These are phyloP conservation scores for Phytophthora ohioensis DNA, from an alignment of 352 stramenopile genomes.

Conservation along the genomic window DNA sequence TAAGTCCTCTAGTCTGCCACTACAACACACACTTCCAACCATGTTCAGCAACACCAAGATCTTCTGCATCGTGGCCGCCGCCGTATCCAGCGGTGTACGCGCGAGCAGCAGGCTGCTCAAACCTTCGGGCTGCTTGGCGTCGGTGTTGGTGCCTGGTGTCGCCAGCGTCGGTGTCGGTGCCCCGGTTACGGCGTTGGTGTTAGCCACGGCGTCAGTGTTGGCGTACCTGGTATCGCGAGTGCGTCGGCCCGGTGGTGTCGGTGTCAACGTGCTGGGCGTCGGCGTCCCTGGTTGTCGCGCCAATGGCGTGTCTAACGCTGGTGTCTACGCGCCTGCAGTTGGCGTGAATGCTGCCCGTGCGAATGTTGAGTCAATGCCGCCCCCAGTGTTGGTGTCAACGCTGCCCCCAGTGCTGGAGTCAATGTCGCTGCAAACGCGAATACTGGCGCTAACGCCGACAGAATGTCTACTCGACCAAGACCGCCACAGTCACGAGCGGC, in stretches of 20 bases:
- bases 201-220: slow-evolving; percentile 1
- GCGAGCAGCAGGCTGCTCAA: slow-evolving; percentile 9
- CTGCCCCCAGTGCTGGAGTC: background rate
- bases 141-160: slow-evolving; percentile 13
- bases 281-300: background rate
- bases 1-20: slow-evolving; percentile 3
- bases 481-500: background rate
- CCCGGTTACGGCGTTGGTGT: slow-evolving; percentile 8
- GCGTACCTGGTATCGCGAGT: background rate
- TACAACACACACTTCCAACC: background rate
- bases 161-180: slow-evolving; percentile 13
- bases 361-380: slow-evolving; percentile 1
- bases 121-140: slow-evolving; percentile 18
- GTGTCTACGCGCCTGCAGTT: background rate
- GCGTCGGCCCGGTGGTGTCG: slow-evolving; percentile 9
- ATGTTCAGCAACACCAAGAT: slow-evolving; percentile 26
- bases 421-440: background rate
- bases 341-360: background rate
- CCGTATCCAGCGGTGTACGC: slow-evolving; percentile 3
- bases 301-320: background rate
- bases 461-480: slow-evolving; percentile 19
- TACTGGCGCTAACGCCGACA: background rate
- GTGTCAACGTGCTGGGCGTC: slow-evolving; percentile 2
- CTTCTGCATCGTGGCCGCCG: slow-evolving; percentile 6
- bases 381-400: slow-evolving; percentile 7